Evolutionary conservation across 495 filamentous ascomycete genomes (phyloP).

Genomic region (Neurospora hispaniola): DNA sequence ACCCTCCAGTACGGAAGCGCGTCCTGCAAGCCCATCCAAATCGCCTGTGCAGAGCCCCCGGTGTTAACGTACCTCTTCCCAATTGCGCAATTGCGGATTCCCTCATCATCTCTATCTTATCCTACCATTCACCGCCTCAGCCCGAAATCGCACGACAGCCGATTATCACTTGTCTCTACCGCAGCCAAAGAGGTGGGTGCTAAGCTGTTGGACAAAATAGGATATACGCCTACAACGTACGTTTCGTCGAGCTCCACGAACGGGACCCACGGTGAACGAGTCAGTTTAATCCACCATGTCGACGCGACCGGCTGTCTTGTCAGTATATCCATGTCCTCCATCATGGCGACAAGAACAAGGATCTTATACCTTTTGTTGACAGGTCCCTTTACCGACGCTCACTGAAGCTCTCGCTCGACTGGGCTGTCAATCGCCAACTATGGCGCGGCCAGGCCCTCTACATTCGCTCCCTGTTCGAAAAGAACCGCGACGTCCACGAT

Average conservation of each 20-base stretch:
- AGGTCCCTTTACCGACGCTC: slow-evolving; percentile 91
- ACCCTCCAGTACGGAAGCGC: not conserved
- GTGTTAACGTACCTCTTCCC: not conserved
- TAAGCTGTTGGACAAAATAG: not conserved
- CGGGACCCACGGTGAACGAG: not conserved
- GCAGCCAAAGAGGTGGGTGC: not conserved
- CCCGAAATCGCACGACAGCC: not conserved
- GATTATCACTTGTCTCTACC: not conserved
- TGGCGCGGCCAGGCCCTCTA: slow-evolving; percentile 96
- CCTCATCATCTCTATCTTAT: not conserved
- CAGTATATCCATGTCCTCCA: slow-evolving; percentile 10
- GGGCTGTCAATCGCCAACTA: slow-evolving; percentile 78
- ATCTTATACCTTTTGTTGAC: slow-evolving; percentile 8
- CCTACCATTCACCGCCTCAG: not conserved
- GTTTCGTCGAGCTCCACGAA: not conserved
- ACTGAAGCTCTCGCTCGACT: slow-evolving; percentile 87
- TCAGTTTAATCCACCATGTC: slow-evolving; percentile 29
- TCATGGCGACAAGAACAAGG: not conserved
- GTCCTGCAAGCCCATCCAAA: not conserved
- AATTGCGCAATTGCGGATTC: not conserved
- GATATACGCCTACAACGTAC: not conserved
- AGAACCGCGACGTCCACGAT: slow-evolving; percentile 77
- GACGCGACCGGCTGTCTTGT: slow-evolving; percentile 36
- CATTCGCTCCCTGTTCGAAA: slow-evolving; percentile 90
- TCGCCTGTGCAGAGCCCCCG: not conserved